These are phyloP conservation scores for Verticillium longisporum DNA, from an alignment of 2,329 filamentous ascomycete species.

Conservation along the genomic window DNA sequence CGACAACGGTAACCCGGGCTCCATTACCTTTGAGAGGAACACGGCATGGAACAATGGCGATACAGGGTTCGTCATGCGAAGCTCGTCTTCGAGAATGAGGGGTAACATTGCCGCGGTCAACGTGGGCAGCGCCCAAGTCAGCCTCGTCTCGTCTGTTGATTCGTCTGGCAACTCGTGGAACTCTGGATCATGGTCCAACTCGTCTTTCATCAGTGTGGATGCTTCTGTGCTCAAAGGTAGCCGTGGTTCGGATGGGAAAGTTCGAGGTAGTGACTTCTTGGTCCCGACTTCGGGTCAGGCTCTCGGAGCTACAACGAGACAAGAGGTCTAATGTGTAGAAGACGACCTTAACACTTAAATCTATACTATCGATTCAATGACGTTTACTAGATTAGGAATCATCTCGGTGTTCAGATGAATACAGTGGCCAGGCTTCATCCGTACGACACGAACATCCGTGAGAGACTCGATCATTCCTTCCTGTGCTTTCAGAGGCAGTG, in stretches of 20 bases:
- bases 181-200: conserved; percentile 28
- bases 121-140: conserved; percentile 13
- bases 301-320: conserved; percentile 27
- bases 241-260: conserved; percentile 25
- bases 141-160: conserved; percentile 14
- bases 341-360: too few species aligned
- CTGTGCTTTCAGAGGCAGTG: too few species aligned
- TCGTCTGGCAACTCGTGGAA: conserved; percentile 34
- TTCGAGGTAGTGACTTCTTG: conserved; percentile 31
- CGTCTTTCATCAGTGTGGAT: conserved; percentile 28
- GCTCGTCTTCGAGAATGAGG: conserved; percentile 25
- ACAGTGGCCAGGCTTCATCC: too few species aligned
- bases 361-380: too few species aligned
- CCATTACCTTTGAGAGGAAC: conserved; percentile 30
- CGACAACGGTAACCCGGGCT: conserved; percentile 35
- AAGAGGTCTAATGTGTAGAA: neutral
- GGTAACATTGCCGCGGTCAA: conserved; percentile 33
- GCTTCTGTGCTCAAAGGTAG: conserved; percentile 24
- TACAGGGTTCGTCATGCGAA: conserved; percentile 30
- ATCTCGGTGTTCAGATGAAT: too few species aligned
- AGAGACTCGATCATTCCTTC: too few species aligned
- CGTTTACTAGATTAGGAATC: too few species aligned
- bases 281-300: conserved; percentile 25
- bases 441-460: too few species aligned
- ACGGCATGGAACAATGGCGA: conserved; percentile 39